Evolutionary conservation across 2,329 filamentous ascomycete genomes (phyloP), one percentile per base, ranked within the genome.

Genomic region (Myrmaecium sp.): DNA sequence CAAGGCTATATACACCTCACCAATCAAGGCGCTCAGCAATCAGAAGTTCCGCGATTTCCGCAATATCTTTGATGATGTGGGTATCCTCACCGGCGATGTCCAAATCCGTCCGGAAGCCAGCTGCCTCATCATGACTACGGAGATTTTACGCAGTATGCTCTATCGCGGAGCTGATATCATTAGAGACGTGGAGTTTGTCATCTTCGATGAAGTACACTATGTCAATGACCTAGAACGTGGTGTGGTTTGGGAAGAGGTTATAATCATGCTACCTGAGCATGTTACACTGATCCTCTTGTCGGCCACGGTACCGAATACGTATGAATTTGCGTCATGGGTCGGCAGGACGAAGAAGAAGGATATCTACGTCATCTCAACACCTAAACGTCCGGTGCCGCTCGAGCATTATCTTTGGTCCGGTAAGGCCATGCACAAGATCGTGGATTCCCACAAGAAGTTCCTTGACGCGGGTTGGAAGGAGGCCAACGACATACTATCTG

Each of bases 191-290:
- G 89, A 98, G 39, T 98, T 92, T 48, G 89, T 98, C 39, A 94
- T 98, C 25, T 98, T 98, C 35, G 89, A 98, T 43, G 89, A 98
- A 52, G 89, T 98, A 2, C 89, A 98, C 54, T 98, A 98, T 47
- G 86, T 98, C 37, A 98, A 95, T 46, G 89, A 98, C 48, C 66
- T 78, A 14, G 89, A 95, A 50, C 70, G 89, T 54, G 89, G 89
- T 43, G 89, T 98, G 5, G 89, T 98, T 0, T 98, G 89, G 89
- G 89, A 98, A 52, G 89, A 98, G 53, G 89, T 98, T 42, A 98
- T 98, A 44, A 98, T 98, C 43, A 95, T 98, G 89, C 64, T 98
- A 29, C 89, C 89, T 0, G 84, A 93, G 47, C 89, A 98, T 54
- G 82, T 98, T 20, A 92, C 89, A 2, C 65, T 98, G 13, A 98